Base-by-base conservation (phyloP, 1,284 basidiomycete genomes). In the Ustilago nuda region DNA sequence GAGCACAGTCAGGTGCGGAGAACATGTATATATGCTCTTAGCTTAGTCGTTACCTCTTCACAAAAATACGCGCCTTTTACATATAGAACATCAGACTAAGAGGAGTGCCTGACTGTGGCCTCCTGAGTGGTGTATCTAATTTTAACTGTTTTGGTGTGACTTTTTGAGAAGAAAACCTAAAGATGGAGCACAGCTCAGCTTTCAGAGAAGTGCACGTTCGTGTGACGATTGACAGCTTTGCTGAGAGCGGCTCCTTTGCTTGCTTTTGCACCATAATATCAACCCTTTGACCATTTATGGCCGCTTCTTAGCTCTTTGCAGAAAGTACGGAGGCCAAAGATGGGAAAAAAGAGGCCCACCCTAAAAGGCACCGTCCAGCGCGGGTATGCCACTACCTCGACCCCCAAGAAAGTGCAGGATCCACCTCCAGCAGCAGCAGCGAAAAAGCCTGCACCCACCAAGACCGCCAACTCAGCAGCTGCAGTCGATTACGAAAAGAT, bases 331-430 rank as follows among this genome's bases (percentile, higher is more conserved):
- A 19, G 13, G 35, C 41, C 48, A 54, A 59, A 19, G 45, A 76
- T 76, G 73, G 73, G 73, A 51, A 84, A 83, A 60, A 85, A 85
- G 68, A 83, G 81, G 67, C 77, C 81, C 15, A 72, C 79, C 63
- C 76, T 85, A 50, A 85, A 85, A 52, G 56, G 76, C 54, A 78
- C 56, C 46, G 72, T 77, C 56, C 76, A 81, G 56, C 81, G 84
- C 30, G 84, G 84, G 23, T 85, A 84, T 70, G 84, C 84, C 11
- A 85, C 84, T 50, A 83, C 82, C 3, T 98, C 95, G 32, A 90
- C 92, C 55, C 93, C 92, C 61, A 96, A 78, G 52, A 82, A 93
- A 89, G 95, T 93, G 87, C 88, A 88, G 50, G 85, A 87, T 27
- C 87, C 87, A n/a, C 72, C 67, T 37, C 58, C 72, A 23, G 53